Evolutionary conservation across 2,329 filamentous ascomycete genomes (phyloP).

Genomic region (Beauveria sp.): DNA sequence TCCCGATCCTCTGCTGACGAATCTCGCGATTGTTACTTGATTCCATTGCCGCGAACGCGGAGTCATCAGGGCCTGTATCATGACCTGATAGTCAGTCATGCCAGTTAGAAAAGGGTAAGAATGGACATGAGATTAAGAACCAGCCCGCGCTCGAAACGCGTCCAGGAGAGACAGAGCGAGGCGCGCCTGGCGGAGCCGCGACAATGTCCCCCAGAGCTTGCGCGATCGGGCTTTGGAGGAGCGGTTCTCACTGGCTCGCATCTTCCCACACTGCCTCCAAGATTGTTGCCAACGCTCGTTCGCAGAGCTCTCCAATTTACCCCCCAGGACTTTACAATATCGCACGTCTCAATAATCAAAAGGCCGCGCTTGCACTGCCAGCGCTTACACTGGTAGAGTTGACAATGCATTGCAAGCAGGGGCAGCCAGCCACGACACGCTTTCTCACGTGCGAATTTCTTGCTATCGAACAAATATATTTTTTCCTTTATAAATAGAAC

Average conservation of each 20-base stretch:
- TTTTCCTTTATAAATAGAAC: not conserved
- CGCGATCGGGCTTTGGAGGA: not conserved
- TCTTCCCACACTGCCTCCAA: not conserved
- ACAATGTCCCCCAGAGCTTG: not conserved
- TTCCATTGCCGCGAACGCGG: not conserved
- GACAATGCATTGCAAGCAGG: not conserved
- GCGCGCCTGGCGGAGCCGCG: conserved; percentile 1
- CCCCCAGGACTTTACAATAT: not conserved
- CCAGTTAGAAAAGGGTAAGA: not conserved
- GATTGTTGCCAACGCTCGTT: not conserved
- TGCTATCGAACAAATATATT: too few species aligned
- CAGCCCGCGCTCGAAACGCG: not conserved
- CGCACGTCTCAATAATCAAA: not conserved
- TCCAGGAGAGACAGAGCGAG: not conserved
- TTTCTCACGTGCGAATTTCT: too few species aligned
- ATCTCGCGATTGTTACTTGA: not conserved
- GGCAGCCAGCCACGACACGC: not conserved
- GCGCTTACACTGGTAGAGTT: not conserved
- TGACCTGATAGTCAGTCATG: not conserved
- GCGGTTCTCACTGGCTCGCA: not conserved
- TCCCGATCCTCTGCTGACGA: not conserved
- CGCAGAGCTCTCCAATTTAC: not conserved
- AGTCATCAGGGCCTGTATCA: not conserved
- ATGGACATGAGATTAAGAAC: not conserved
- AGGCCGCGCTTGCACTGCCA: not conserved